Evolutionary conservation across 352 stramenopile genomes (phyloP), one percentile per base, ranked within the genome.

Genomic region (Plasmopara viticola): DNA sequence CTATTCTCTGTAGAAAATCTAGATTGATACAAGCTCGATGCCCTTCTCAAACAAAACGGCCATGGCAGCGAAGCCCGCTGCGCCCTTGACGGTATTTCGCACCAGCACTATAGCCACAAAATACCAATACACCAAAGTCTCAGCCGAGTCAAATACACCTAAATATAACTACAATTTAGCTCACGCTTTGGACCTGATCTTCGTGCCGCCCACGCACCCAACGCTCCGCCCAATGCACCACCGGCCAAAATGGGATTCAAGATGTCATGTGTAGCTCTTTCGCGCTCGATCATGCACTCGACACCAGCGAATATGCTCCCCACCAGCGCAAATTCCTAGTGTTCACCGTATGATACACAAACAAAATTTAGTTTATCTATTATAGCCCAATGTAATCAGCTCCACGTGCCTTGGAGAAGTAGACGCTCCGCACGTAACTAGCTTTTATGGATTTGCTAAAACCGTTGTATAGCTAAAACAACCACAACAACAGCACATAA

Each of bases 41-140:
- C 68, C 76, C 56, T 88, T 92, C 49, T 94, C 84, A 65, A 94
- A 91, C 20, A 91, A 77, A 17, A 91, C 82, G 28, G 79, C 82
- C 75, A 94, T 90, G 44, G 71, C 72, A 4, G 82, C 79, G 53
- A 94, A 94, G 34, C 80, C 78, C 7, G 74, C 78, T 2, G 80
- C 82, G 12, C 84, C 79, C 52, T 94, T 94, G 37, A 48, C 67
- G 29, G 78, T 89, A 53, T 92, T 85, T 53, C 66, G 68, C 43
- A 77, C 48, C 41, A 90, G 43, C 56, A 87, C 82, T 91, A 51
- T 37, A 62, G 34, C 5, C 62, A 48, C 41, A 60, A 25, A 10
- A 56, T 15, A 48, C 13, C 17, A 34, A 46, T 5, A 41, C 1
- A 35, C 5, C 31, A 35, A 12, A 35, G 10, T 34, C 30, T 34